Evolutionary conservation across 805 yeast genomes (phyloP).

Genomic region (Starmerella roubikii): DNA sequence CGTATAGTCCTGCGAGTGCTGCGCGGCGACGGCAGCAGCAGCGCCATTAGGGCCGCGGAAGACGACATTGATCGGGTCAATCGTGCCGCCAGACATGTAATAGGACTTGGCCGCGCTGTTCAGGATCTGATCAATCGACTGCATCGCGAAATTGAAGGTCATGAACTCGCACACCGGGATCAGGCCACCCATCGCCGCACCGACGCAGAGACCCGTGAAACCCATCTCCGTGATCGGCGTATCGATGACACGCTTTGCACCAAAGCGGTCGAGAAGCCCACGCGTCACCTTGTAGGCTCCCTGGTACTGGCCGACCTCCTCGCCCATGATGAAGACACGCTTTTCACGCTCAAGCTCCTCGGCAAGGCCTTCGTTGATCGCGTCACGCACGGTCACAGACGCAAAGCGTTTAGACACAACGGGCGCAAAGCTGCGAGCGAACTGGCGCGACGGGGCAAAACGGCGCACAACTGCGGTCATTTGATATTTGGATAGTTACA

Average conservation of each 20-base stretch:
- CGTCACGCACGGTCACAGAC: slow-evolving; percentile 87
- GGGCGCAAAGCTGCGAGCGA: slow-evolving; percentile 10
- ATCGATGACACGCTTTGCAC: slow-evolving; percentile 84
- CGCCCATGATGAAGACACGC: slow-evolving; percentile 91
- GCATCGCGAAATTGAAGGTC: slow-evolving; percentile 99
- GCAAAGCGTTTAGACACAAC: slow-evolving; percentile 13
- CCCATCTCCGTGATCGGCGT: slow-evolving; percentile 99
- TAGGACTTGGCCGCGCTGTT: slow-evolving; percentile 98
- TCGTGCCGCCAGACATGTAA: slow-evolving; percentile 99
- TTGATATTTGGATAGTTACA: slow-evolving; percentile 2
- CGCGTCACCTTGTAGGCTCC: slow-evolving; percentile 98
- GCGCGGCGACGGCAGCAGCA: slow-evolving; percentile 99
- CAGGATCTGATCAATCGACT: slow-evolving; percentile 94
- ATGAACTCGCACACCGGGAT: slow-evolving; percentile 96
- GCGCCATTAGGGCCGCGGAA: slow-evolving; percentile 99
- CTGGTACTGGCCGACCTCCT: slow-evolving; percentile 97
- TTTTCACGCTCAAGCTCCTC: slow-evolving; percentile 96
- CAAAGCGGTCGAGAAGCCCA: slow-evolving; percentile 89
- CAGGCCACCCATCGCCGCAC: slow-evolving; percentile 91
- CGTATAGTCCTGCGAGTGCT: slow-evolving; percentile 94
- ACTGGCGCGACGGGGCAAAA: too few relatives aligned
- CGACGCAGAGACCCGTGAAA: slow-evolving; percentile 86
- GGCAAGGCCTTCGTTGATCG: slow-evolving; percentile 84
- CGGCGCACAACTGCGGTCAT: slow-evolving; percentile 1
- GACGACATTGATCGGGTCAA: slow-evolving; percentile 79